Conservation (phyloP, 768 basidiomycete species). For the Serendipita sp. region DNA sequence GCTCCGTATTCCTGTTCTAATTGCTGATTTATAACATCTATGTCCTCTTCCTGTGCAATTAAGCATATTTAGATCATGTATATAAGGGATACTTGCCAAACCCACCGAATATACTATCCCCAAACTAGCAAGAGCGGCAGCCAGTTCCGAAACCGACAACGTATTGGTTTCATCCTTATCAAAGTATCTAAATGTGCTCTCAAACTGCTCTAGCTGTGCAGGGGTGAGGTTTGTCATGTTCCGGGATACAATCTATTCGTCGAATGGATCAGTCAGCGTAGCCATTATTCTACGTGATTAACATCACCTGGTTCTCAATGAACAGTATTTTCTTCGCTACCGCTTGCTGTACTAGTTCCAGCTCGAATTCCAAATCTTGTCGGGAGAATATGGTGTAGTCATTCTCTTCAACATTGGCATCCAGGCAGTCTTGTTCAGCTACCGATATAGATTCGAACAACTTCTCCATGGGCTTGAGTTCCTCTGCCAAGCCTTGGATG, state of each 20-base stretch:
- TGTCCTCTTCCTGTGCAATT: slow-evolving; percentile 57
- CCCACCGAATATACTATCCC: slow-evolving; percentile 81
- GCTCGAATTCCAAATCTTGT: slow-evolving; percentile 82
- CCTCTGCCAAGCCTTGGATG: slow-evolving; percentile 41
- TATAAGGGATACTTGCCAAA: neutral
- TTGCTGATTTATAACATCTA: slow-evolving; percentile 69
- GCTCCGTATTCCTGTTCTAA: slow-evolving; percentile 70
- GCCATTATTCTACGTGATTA: neutral
- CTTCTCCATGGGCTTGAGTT: slow-evolving; percentile 21
- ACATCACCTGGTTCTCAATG: slow-evolving; percentile 80
- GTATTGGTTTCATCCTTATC: slow-evolving; percentile 88
- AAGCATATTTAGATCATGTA: neutral
- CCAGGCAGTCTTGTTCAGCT: slow-evolving; percentile 61
- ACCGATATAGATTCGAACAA: slow-evolving; percentile 30
- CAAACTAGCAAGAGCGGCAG: slow-evolving; percentile 85
- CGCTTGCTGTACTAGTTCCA: slow-evolving; percentile 64
- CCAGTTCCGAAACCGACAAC: slow-evolving; percentile 68
- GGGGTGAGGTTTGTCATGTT: slow-evolving; percentile 92
- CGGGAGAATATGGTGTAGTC: slow-evolving; percentile 85
- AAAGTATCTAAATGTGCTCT: slow-evolving; percentile 94
- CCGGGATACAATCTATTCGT: slow-evolving; percentile 68
- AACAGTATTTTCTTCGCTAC: slow-evolving; percentile 86
- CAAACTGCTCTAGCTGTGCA: slow-evolving; percentile 90
- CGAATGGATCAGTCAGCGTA: neutral
- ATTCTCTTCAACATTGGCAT: slow-evolving; percentile 92